Percentiles rank a stretch among this genome's conserved stretches.
Conservation (phyloP, 768 basidiomycete species). For the Mycena galericulata region DNA sequence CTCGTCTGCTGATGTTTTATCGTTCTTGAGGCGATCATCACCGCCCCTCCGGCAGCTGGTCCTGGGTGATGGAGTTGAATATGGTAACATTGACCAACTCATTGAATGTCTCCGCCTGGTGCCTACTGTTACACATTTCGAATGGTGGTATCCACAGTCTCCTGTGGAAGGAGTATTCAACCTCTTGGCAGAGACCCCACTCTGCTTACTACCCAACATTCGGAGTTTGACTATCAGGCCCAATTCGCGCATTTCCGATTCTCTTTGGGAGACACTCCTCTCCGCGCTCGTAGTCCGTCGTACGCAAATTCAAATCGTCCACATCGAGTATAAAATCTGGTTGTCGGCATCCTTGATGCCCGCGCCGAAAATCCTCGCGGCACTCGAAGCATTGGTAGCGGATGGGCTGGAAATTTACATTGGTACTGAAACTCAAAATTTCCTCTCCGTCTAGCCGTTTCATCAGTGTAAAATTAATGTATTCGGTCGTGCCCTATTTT, state of each 20-base stretch:
- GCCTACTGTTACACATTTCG: too few species aligned
- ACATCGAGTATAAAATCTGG: too few species aligned
- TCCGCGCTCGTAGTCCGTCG: not conserved
- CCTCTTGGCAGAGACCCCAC: not conserved
- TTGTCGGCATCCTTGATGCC: too few species aligned
- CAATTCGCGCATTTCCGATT: too few species aligned
- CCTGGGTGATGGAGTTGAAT: too few species aligned
- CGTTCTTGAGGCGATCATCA: not conserved
- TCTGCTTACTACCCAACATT: not conserved
- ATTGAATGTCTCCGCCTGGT: too few species aligned
- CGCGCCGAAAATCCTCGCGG: not conserved
- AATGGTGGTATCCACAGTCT: not conserved
- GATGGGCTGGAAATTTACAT: not conserved
- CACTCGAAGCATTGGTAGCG: not conserved
- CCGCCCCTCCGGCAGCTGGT: not conserved
- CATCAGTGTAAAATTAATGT: too few species aligned
- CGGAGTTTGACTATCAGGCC: not conserved
- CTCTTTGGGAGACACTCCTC: not conserved
- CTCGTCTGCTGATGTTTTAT: not conserved
- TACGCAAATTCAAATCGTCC: not conserved
- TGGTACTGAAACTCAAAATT: not conserved
- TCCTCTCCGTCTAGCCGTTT: not conserved
- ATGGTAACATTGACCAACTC: too few species aligned
- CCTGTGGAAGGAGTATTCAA: not conserved
- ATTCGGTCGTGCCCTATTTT: too few species aligned